Base-by-base conservation (phyloP, 1,139 yeast genomes). In the Kurtzmaniella natalensis region DNA sequence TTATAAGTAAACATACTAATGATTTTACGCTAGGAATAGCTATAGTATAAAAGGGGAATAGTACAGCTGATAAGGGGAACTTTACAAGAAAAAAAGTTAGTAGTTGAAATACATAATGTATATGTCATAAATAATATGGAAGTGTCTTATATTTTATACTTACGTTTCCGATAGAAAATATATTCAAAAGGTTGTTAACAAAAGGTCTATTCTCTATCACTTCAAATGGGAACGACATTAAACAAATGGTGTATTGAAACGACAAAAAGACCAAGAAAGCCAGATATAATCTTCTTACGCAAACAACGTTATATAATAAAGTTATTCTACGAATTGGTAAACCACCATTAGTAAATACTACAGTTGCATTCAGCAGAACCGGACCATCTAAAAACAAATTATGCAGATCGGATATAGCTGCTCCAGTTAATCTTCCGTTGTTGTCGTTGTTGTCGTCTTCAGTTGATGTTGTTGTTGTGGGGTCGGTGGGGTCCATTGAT, bases 201-300 rank as follows among this genome's bases (percentile, higher is more conserved):
- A 50, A 35, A 0, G 78, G 76, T 18, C 72, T 48, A 34, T 68
- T 59, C 21, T 55, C 59, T 7, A 72, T 59, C 13, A 57, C 63
- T 15, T 70, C 69, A 40, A 65, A 66, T 1, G 76, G 74, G 23
- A 69, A 61, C 2, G 64, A 58, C 13, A 18, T 7, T 26, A 26
- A 15, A 58, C 49, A 40, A 64, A 72, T 28, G 65, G 56, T 20
- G 59, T 46, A 3, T 68, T 41, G 34, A 72, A 64, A 41, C 71
- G 72, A 1, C 53, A 38, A 22, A 17, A 14, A 17, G 5, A 17
- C 19, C n/a, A 26, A 8, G 11, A 25, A 31, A 11, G 15, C 30
- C 25, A 27, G 10, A 28, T 15, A 29, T 9, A 33, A 18, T 26
- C 8, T 16, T n/a, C 29, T 11, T n/a, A 18, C 17, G 21, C 11